Conservation (phyloP, 208 protist genomes). For the Crithidia thermophila region DNA sequence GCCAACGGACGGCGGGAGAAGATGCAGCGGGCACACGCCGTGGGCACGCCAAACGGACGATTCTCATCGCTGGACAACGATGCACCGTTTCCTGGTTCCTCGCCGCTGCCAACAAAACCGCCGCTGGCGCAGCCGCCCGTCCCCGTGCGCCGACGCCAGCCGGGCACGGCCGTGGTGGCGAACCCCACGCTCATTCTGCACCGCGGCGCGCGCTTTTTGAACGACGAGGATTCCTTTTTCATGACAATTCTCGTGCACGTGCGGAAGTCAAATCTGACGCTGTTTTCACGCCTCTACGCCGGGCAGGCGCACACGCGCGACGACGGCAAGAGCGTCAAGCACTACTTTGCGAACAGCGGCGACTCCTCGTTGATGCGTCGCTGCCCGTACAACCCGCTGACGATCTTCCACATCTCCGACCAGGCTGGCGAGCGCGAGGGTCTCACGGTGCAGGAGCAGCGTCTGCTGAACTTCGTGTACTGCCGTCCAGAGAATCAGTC, state of each 20-base stretch:
- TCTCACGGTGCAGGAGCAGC: slow-evolving; percentile 38
- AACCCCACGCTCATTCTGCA: slow-evolving; percentile 14
- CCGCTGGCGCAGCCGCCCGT: neutral
- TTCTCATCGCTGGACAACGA: slow-evolving; percentile 5
- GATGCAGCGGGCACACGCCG: neutral
- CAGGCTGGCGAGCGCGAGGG: slow-evolving; percentile 14
- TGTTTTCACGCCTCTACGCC: slow-evolving; percentile 26
- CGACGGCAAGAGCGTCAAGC: neutral
- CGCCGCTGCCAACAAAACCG: neutral
- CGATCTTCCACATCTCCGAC: slow-evolving; percentile 19
- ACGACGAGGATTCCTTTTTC: slow-evolving; percentile 19
- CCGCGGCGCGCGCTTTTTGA: slow-evolving; percentile 23
- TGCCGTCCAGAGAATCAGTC: slow-evolving; percentile 18
- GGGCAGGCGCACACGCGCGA: slow-evolving; percentile 7
- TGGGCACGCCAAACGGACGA: neutral
- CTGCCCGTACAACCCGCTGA: slow-evolving; percentile 7
- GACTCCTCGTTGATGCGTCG: slow-evolving; percentile 3
- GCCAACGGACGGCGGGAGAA: neutral
- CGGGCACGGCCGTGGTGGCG: slow-evolving; percentile 11
- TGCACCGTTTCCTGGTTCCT: neutral
- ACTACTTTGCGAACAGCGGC: slow-evolving; percentile 3
- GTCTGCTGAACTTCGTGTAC: slow-evolving; percentile 31
- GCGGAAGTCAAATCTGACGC: neutral
- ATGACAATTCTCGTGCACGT: slow-evolving; percentile 25
- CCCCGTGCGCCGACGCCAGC: slow-evolving; percentile 2